phyloP scores from a whole-genome alignment of 2,329 filamentous ascomycete genomes.

The Aspergillus ochraceoroseus region DNA sequence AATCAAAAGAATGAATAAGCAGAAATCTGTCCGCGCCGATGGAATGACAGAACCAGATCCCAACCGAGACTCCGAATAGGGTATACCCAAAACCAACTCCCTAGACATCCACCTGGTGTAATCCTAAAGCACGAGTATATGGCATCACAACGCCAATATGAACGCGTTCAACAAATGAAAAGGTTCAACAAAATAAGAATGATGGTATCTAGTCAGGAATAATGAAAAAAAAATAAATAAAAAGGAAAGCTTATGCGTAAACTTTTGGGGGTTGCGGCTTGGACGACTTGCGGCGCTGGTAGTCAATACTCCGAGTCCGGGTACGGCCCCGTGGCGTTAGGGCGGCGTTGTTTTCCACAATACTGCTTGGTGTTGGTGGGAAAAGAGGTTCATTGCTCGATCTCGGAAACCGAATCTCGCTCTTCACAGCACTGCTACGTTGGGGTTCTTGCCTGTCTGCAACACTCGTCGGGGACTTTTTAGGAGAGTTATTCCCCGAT shows the following conservation, averaged over 20 bases:
- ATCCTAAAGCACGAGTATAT: too few relatives aligned
- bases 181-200: background rate
- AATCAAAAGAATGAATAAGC: background rate
- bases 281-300: constrained; percentile 18
- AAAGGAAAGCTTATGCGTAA: constrained; percentile 10
- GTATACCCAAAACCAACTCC: constrained; percentile 13
- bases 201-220: background rate
- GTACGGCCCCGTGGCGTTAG: constrained; percentile 24
- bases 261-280: constrained; percentile 21
- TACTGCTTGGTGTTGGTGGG: constrained; percentile 2
- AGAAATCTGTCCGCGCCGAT: background rate
- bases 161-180: background rate
- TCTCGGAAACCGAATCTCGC: background rate
- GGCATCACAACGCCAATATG: constrained; percentile 6
- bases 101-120: constrained; percentile 8
- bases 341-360: background rate
- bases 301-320: constrained; percentile 25
- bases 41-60: constrained; percentile 8
- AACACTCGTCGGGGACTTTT: background rate
- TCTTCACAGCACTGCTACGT: background rate
- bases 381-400: constrained; percentile 1
- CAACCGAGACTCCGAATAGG: constrained; percentile 8
- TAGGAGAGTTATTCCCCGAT: background rate
- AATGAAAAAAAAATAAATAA: constrained; percentile 16
- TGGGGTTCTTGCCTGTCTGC: background rate